Evolutionary conservation across 805 yeast genomes (phyloP), one percentile per base, ranked within the genome.

Genomic region (Saturnispora sekii): DNA sequence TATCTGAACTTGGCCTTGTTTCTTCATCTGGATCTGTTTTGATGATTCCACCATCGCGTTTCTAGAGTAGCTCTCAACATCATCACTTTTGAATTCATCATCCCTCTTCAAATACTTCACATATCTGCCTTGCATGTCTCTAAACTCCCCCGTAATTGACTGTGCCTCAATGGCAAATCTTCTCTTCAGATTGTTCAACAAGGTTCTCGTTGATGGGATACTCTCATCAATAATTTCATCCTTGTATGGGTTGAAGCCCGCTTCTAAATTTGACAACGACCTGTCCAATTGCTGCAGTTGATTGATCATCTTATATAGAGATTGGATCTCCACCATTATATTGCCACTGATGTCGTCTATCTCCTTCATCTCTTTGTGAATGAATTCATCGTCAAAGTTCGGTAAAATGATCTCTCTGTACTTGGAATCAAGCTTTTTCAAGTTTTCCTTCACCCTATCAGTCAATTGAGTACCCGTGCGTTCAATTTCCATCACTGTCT

Each of bases 61-160:
- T 49, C 73, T 63, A 3, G 80, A 75, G 54, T 76, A 76, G 12
- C 70, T 60, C 51, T 76, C 81, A 29, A 73, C 44, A 37, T 49
- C 51, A 32, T 39, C 30, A n/a, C 21, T 39, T 44, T 63, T 67
- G 26, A 18, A 16, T 8, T 32, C 30, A 29, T 84, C 93, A 57
- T 85, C 96, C 51, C 84, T 84, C 52, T 84, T 78, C 47, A 90
- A 68, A 52, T 83, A 84, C 59, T 85, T 83, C 57, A 93, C 79
- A 57, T 93, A 93, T 51, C 83, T 80, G 56, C 90, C 86, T 61
- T 93, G 99, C 54, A 93, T 66, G 57, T 85, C 84, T 43, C 97
- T 68, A 64, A 89, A 93, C 42, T 72, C 74, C 15, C 89, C 75
- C 35, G 94, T 82, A 38, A 76, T 67, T 35, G 77, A 79, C 60